These are phyloP conservation scores for Penicillium cosmopolitanum DNA, from an alignment of 495 filamentous ascomycete genomes.

Conservation along the genomic window DNA sequence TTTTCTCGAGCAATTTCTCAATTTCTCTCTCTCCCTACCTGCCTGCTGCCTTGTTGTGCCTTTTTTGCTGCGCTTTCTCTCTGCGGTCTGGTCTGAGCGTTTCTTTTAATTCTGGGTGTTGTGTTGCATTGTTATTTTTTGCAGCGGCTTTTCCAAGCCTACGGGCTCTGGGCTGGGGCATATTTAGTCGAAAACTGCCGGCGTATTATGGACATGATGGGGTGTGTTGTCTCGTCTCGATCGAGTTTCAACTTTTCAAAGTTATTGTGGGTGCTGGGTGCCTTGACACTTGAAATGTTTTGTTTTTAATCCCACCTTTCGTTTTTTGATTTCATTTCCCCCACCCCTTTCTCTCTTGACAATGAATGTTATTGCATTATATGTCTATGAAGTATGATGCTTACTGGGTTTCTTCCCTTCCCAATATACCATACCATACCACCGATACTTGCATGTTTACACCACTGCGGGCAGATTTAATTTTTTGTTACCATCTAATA, in stretches of 20 bases:
- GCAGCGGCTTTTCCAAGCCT: background rate
- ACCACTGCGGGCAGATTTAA: too few relatives aligned
- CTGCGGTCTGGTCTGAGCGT: too few relatives aligned
- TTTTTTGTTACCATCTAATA: too few relatives aligned
- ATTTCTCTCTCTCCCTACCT: too few relatives aligned
- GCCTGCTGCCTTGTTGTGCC: too few relatives aligned
- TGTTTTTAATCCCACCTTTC: background rate
- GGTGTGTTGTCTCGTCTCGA: constrained; percentile 6
- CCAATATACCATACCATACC: background rate
- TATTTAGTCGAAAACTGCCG: too few relatives aligned
- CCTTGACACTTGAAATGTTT: too few relatives aligned
- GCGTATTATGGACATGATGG: constrained; percentile 21
- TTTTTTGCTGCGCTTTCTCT: background rate
- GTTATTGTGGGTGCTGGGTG: background rate
- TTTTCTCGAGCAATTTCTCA: too few relatives aligned
- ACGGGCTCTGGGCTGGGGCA: too few relatives aligned
- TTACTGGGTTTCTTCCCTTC: background rate
- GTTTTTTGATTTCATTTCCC: background rate
- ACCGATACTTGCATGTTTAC: too few relatives aligned
- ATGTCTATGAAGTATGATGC: constrained; percentile 1
- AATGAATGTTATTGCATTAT: constrained; percentile 7
- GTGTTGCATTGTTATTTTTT: too few relatives aligned
- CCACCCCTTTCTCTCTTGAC: background rate
- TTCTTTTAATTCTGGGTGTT: too few relatives aligned
- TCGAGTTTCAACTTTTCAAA: background rate